Evolutionary conservation across 2,329 filamentous ascomycete species (phyloP), one percentile per base, ranked within the genome.

Genomic region (Fusarium sp.): DNA sequence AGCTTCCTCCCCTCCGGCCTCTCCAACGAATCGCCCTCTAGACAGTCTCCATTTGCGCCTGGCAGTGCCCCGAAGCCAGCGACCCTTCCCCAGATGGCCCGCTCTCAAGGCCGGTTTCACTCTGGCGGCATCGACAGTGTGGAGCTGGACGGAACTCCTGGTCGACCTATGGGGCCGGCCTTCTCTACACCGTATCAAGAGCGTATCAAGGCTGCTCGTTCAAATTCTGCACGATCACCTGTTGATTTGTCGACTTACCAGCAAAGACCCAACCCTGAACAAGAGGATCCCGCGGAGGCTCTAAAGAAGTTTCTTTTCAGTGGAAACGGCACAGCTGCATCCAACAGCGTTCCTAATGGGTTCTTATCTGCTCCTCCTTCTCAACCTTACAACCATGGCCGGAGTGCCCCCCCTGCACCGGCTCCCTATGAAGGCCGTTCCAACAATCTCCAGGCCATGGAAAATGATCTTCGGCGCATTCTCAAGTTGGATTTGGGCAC

Each of bases 171-270:
- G 65, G 89, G 84, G 4, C 88, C 88, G 26, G 84, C 89, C 2
- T 91, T 91, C 73, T 88, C 89, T 5, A 89, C 88, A 0, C 85
- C 86, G 0, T 89, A 87, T 65, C 78, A 83, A 6, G 85, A 88
- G 58, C 83, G 86, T 39, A 87, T 89, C 56, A 81, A 80, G 53
- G 85, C 85, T 48, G 84, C 82, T 22, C 81, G 80, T 15, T 74
- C 76, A 10, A 71, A 51, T 38, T 73, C 74, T 32, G 64, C 70
- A 49, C 72, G 65, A 11, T 50, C 61, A 3, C 58, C 59, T 10
- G 34, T 47, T 39, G 51, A 47, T n/a, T 50, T 59, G 41, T 60
- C 62, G 15, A 58, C 46, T 13, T 42, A 43, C 25, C 56, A 54
- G 22, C 54, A 53, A 47, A 43, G 60, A 28, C 34, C 57, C 45